A percentile compares a stretch with the other conserved stretches of the same genome.
These are phyloP conservation scores for Henckelia pumila DNA, from an alignment of 257 asterid species.

Conservation along the genomic window DNA sequence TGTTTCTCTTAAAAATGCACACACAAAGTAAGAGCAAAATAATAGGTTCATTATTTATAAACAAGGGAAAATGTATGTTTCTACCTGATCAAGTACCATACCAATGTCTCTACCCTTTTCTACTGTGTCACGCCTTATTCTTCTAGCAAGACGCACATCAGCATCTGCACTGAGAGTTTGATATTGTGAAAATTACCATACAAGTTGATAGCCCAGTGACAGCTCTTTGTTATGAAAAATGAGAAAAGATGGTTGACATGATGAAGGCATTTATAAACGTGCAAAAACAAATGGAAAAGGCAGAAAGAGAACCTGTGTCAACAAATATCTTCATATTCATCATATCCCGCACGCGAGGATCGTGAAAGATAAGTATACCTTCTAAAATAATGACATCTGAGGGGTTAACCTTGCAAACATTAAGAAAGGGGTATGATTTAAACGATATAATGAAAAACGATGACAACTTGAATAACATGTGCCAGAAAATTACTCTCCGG, in stretches of 20 bases:
- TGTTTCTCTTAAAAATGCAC: background rate
- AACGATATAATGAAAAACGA: background rate
- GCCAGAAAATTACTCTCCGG: slow-evolving; percentile 65
- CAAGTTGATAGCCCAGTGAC: slow-evolving; percentile 20
- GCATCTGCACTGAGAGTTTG: slow-evolving; percentile 76
- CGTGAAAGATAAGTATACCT: slow-evolving; percentile 96
- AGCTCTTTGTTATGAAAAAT: background rate
- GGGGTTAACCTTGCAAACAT: slow-evolving; percentile 78
- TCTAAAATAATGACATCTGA: slow-evolving; percentile 96
- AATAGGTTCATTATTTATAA: background rate
- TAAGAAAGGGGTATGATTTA: slow-evolving; percentile 22
- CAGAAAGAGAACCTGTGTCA: slow-evolving; percentile 75
- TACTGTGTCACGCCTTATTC: slow-evolving; percentile 93
- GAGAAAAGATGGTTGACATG: background rate
- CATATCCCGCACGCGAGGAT: slow-evolving; percentile 75
- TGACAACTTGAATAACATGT: background rate
- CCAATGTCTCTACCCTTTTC: slow-evolving; percentile 93
- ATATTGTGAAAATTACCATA: slow-evolving; percentile 33
- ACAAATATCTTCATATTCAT: slow-evolving; percentile 99
- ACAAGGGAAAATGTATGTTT: background rate
- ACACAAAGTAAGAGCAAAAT: slow-evolving; percentile 1
- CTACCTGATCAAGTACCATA: slow-evolving; percentile 88
- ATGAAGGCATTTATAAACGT: slow-evolving; percentile 8
- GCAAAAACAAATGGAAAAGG: slow-evolving; percentile 20
- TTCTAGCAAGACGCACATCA: slow-evolving; percentile 96